These are phyloP conservation scores for Curvularia sp. DNA, from an alignment of 2,329 filamentous ascomycete species.

Conservation along the genomic window DNA sequence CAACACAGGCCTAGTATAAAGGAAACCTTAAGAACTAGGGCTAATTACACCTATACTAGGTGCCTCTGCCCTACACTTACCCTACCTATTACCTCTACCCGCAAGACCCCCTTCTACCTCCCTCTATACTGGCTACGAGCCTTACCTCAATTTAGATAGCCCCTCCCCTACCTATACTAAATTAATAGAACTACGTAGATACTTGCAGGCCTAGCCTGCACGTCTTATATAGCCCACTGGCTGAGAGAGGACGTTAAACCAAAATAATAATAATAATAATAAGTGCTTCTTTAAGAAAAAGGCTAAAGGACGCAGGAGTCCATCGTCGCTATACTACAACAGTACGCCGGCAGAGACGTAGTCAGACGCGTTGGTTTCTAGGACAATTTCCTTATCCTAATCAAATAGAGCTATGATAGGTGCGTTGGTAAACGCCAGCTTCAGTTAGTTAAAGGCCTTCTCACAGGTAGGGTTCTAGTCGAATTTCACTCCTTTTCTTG, in stretches of 20 bases:
- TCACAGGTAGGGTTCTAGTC: background rate
- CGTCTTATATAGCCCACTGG: too few species aligned
- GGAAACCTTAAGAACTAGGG: background rate
- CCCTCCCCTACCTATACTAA: too few species aligned
- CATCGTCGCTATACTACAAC: slow-evolving; percentile 13
- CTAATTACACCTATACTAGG: background rate
- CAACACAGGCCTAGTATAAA: background rate
- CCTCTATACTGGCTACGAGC: too few species aligned
- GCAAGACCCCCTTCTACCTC: too few species aligned
- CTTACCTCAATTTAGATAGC: too few species aligned
- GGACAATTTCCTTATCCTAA: background rate
- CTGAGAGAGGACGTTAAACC: too few species aligned
- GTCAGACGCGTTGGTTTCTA: slow-evolving; percentile 8
- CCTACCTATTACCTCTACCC: too few species aligned
- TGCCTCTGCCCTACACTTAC: background rate
- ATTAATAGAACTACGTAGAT: too few species aligned
- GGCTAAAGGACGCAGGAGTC: slow-evolving; percentile 21
- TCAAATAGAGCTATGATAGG: slow-evolving; percentile 2
- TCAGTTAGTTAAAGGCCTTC: slow-evolving; percentile 1
- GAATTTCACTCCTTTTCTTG: background rate
- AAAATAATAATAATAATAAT: too few species aligned
- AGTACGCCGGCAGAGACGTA: too few species aligned
- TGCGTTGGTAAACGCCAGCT: background rate
- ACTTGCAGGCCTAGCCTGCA: too few species aligned
- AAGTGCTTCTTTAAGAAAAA: slow-evolving; percentile 37